These are phyloP conservation scores for Lenzites betulinus DNA, from an alignment of 768 basidiomycete species.

Conservation along the genomic window DNA sequence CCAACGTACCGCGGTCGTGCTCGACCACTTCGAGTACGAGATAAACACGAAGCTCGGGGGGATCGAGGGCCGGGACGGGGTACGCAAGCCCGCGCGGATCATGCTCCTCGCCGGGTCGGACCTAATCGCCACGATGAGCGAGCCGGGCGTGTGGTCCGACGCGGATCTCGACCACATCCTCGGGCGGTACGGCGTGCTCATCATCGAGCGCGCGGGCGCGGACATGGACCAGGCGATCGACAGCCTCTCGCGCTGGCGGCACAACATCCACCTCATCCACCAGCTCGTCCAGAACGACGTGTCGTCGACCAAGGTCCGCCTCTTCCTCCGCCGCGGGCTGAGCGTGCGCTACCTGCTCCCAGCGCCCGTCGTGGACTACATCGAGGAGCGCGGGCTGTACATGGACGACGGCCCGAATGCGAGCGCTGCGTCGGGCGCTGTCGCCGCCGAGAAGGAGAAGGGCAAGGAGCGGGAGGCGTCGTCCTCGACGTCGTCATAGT, in stretches of 20 bases:
- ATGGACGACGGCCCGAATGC: constrained; percentile 53
- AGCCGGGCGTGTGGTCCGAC: constrained; percentile 97
- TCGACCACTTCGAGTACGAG: constrained; percentile 96
- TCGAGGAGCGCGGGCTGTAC: constrained; percentile 81
- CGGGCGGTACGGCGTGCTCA: constrained; percentile 91
- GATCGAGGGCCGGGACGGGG: constrained; percentile 69
- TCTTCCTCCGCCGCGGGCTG: constrained; percentile 78
- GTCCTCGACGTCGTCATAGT: constrained; percentile 4
- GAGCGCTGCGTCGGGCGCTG: constrained; percentile 33
- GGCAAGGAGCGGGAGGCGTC: constrained; percentile 38
- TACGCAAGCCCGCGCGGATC: constrained; percentile 74
- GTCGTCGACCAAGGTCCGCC: constrained; percentile 88
- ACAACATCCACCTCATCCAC: constrained; percentile 88
- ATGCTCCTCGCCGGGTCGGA: constrained; percentile 99
- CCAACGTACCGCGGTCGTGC: constrained; percentile 93
- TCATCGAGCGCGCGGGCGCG: constrained; percentile 93
- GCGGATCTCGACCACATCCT: constrained; percentile 95
- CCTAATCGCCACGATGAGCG: constrained; percentile 96
- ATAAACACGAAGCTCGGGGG: constrained; percentile 88
- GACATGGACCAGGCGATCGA: constrained; percentile 85
- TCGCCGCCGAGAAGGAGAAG: constrained; percentile 36
- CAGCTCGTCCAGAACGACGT: constrained; percentile 98
- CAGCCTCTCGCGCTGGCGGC: constrained; percentile 70
- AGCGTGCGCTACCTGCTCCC: constrained; percentile 91
- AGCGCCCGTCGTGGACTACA: constrained; percentile 90